Conservation (phyloP, 345 rosid species). For the Leavenworthia alabamica region DNA sequence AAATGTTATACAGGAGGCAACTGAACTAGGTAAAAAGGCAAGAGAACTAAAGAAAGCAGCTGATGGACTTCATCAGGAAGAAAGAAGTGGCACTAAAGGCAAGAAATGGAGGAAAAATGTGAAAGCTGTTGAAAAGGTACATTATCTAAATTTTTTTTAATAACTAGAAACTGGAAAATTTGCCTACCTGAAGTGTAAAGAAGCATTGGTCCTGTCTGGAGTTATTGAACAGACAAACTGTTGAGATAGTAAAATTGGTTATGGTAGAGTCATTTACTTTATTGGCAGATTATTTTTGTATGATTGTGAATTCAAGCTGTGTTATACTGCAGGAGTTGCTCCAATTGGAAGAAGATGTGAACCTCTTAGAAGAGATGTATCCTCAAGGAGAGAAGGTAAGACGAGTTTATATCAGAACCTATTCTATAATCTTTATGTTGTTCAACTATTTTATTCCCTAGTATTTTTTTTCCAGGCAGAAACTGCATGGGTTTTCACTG, state of each 20-base stretch:
- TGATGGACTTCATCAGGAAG: constrained; percentile 94
- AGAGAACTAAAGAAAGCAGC: constrained; percentile 92
- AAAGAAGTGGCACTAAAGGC: constrained; percentile 87
- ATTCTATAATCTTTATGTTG: not conserved
- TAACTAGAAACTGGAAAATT: not conserved
- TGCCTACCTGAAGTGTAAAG: not conserved
- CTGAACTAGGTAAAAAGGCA: constrained; percentile 97
- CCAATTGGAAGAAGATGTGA: constrained; percentile 94
- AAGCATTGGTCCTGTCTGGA: not conserved
- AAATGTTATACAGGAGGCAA: constrained; percentile 71
- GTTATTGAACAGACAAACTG: not conserved
- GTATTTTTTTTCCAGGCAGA: constrained; percentile 62
- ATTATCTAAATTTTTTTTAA: not conserved
- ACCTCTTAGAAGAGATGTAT: constrained; percentile 90
- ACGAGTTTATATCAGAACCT: not conserved
- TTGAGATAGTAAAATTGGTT: not conserved
- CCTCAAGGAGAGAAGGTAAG: constrained; percentile 98
- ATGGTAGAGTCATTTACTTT: not conserved
- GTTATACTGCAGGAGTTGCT: constrained; percentile 62
- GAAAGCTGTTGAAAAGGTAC: constrained; percentile 89
- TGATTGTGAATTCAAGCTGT: not conserved
- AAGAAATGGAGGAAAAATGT: constrained; percentile 98
- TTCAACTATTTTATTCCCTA: not conserved
- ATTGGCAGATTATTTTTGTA: not conserved
- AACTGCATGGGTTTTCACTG: constrained; percentile 94